Percentiles rank a stretch among this genome's conserved stretches.
These are phyloP conservation scores for Aquilaria agallochum DNA, from an alignment of 441 rosid genomes.

Conservation along the genomic window DNA sequence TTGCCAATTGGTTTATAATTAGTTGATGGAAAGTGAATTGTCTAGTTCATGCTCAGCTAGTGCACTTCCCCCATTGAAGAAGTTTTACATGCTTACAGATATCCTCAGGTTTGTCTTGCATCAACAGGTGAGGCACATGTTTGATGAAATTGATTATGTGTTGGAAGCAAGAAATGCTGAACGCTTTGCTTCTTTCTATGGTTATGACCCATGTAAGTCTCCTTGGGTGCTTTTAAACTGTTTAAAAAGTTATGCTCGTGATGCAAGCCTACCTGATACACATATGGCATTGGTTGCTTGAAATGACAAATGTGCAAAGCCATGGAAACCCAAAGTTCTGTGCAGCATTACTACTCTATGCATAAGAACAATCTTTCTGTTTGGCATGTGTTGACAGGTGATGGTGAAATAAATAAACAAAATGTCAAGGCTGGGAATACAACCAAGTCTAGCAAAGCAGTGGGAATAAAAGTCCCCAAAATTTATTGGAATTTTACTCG, in stretches of 20 bases:
- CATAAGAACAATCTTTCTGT: constrained; percentile 6
- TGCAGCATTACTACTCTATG: background rate
- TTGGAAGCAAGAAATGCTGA: constrained; percentile 95
- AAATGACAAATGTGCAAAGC: no score
- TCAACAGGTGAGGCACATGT: constrained; percentile 99
- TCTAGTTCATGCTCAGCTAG: constrained; percentile 1
- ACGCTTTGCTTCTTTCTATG: constrained; percentile 82
- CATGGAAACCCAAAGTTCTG: background rate
- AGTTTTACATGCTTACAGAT: constrained; percentile 34
- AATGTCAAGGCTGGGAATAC: constrained; percentile 27
- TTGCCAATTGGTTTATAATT: no score
- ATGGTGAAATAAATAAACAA: constrained; percentile 29
- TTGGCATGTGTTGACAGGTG: constrained; percentile 30
- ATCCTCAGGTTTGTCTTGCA: constrained; percentile 46
- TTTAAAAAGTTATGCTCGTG: no score
- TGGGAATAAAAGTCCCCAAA: constrained; percentile 83
- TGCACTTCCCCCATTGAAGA: constrained; percentile 17
- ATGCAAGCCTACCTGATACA: background rate
- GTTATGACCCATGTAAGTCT: constrained; percentile 50
- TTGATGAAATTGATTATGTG: constrained; percentile 94
- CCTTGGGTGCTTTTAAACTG: no score
- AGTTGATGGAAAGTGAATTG: background rate
- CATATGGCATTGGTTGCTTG: no score
- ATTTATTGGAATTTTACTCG: constrained; percentile 85
- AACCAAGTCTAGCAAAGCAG: constrained; percentile 31